Conservation (phyloP, 78 protist species). For the Fonticula alba region DNA sequence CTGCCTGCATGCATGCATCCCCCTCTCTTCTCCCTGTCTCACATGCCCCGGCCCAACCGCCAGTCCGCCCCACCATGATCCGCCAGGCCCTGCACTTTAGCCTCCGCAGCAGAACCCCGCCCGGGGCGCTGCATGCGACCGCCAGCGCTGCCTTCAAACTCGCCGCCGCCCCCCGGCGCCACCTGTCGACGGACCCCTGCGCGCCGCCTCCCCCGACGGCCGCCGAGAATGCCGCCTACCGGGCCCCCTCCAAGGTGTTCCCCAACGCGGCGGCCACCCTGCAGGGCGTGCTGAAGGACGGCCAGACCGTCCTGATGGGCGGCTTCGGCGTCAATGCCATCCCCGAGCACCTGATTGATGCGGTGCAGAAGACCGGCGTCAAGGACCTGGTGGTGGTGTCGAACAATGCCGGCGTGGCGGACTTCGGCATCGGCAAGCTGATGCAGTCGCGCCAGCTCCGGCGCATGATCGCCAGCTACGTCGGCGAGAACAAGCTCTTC, state of each 20-base stretch:
- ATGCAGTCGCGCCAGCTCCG: slow-evolving; percentile 54
- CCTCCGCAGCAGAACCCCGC: no score
- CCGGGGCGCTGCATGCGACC: no score
- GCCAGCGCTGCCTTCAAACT: no score
- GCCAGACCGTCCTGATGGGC: slow-evolving; percentile 39
- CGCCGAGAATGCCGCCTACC: not conserved
- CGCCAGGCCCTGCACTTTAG: no score
- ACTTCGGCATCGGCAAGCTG: slow-evolving; percentile 74
- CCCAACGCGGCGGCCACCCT: no score
- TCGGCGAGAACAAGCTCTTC: slow-evolving; percentile 80
- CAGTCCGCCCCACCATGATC: no score
- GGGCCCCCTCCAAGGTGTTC: not conserved
- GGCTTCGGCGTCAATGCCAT: slow-evolving; percentile 89
- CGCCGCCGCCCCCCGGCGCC: no score
- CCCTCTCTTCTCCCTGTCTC: no score
- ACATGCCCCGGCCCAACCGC: no score
- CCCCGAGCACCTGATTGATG: slow-evolving; percentile 61
- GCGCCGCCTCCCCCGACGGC: not conserved
- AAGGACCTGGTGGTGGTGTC: slow-evolving; percentile 62
- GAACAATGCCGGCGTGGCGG: slow-evolving; percentile 75
- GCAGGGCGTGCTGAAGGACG: no score
- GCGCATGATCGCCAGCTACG: slow-evolving; percentile 80
- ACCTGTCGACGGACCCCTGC: not conserved
- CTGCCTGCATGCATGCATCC: no score
- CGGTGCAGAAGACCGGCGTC: slow-evolving; percentile 31